Evolutionary conservation across 768 basidiomycete species (phyloP), one percentile per base, ranked within the genome.

Genomic region (Mrakia hoshinonis): DNA sequence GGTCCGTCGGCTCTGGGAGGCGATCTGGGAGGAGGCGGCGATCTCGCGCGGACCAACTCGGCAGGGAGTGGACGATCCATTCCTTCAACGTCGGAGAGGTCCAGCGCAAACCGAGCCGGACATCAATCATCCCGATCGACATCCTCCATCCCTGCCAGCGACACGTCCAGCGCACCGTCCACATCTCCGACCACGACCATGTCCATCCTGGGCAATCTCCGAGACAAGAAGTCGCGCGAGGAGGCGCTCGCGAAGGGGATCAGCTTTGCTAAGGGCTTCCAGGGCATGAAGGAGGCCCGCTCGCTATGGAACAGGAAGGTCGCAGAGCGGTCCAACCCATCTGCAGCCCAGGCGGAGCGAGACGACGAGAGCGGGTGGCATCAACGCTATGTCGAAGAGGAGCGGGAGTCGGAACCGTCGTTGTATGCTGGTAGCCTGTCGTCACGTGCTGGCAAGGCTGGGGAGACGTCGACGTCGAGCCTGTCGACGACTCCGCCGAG

Each of bases 141-240:
- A 13, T 61, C 58, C 4, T 61, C 58, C 58, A 61, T 61, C n/a
- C 58, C 58, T n/a, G 43, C 7, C 43, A 43, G 43, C 43, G 43
- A 46, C 54, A 24, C 31, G 51, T 26, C 51, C 52, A 10, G 7
- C 55, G 20, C 55, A 68, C 87, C 88, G 29, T 83, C 91, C 66
- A 89, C 89, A 77, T 86, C 90, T 7, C 88, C 87, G 52, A 85
- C 87, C 0, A 74, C 76, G 4, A 81, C 80, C 61, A 60, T 63
- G 67, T 46, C 54, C 26, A 55, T 55, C 52, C 54, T 68, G 34
- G 46, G 29, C 39, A 68, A 68, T 24, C 67, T 68, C 43, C 52
- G 67, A 15, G 51, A 61, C 36, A 61, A 61, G 36, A 61, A 61
- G 58, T 36, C 34, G 12, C 31, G 58, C 31, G 58, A 61, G 58